Conservation (phyloP, 2,329 filamentous ascomycete species). For the Colletotrichum spaethianum region DNA sequence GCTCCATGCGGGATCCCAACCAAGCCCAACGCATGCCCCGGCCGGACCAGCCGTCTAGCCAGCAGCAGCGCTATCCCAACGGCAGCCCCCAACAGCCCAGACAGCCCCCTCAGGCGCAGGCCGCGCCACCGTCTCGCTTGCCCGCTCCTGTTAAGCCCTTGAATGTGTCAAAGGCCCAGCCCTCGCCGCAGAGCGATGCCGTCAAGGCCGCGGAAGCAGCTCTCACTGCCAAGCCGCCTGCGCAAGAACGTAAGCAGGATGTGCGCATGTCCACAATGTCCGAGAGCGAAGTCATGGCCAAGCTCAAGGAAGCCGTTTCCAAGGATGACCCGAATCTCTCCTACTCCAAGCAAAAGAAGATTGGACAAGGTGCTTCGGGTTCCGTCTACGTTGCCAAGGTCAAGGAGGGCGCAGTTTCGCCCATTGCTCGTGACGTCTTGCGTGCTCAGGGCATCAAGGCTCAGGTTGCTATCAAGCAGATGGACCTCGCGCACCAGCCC, state of each 20-base stretch:
- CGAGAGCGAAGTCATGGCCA: slow-evolving; percentile 96
- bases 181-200: slow-evolving; percentile 70
- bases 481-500: slow-evolving; percentile 97
- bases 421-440: slow-evolving; percentile 82
- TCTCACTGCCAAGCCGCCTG: slow-evolving; percentile 83
- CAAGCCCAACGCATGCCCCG: slow-evolving; percentile 63
- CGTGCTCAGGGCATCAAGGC: slow-evolving; percentile 84
- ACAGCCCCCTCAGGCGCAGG: slow-evolving; percentile 49
- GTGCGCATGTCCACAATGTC: slow-evolving; percentile 99
- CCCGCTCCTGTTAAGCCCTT: slow-evolving; percentile 82
- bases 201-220: slow-evolving; percentile 93
- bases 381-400: slow-evolving; percentile 98
- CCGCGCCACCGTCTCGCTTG: slow-evolving; percentile 60
- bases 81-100: slow-evolving; percentile 66
- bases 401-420: slow-evolving; percentile 88
- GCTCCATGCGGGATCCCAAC: slow-evolving; percentile 58
- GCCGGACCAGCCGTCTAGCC: slow-evolving; percentile 61
- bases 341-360: slow-evolving; percentile 99
- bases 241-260: slow-evolving; percentile 86
- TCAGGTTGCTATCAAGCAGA: slow-evolving; percentile 99
- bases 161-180: slow-evolving; percentile 79
- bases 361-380: slow-evolving; percentile 96
- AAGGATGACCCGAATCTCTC: slow-evolving; percentile 95
- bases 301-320: slow-evolving; percentile 92
- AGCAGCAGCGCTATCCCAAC: slow-evolving; percentile 66